Evolutionary conservation across 345 rosid species (phyloP).

Genomic region (Arabidopsis arenosa): DNA sequence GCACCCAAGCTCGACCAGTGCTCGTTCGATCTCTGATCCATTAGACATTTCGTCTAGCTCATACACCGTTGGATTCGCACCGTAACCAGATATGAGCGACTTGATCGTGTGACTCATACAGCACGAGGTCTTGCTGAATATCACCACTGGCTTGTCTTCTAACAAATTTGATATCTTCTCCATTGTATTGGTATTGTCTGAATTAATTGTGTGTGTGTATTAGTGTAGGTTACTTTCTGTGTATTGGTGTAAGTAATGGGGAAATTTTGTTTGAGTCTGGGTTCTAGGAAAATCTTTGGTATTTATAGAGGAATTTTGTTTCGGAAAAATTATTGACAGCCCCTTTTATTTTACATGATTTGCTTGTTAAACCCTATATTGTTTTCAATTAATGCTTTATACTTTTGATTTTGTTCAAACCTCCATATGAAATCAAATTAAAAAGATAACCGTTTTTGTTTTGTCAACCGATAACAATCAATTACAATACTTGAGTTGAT

Average conservation of each 20-base stretch:
- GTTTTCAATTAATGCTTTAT: not conserved
- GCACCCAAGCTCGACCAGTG: constrained; percentile 64
- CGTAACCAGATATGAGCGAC: constrained; percentile 46
- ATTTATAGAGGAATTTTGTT: constrained; percentile 27
- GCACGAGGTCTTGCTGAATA: constrained; percentile 70
- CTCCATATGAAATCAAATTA: not conserved
- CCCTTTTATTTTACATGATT: constrained; percentile 27
- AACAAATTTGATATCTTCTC: constrained; percentile 60
- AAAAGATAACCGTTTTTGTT: too few species aligned
- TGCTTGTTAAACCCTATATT: not conserved
- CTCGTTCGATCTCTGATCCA: constrained; percentile 62
- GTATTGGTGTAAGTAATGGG: constrained; percentile 5
- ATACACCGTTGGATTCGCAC: constrained; percentile 44
- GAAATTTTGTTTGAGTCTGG: constrained; percentile 39
- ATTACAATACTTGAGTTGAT: too few species aligned
- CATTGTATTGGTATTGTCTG: constrained; percentile 42
- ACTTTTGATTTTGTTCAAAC: constrained; percentile 15
- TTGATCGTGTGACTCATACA: constrained; percentile 66
- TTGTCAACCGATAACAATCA: too few species aligned
- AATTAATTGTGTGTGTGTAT: not conserved
- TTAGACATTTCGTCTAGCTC: constrained; percentile 51
- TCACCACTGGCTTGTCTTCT: constrained; percentile 75
- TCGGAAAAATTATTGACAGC: not conserved
- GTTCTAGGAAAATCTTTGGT: constrained; percentile 22
- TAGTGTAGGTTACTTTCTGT: constrained; percentile 1